Evolutionary conservation across 2,329 filamentous ascomycete genomes (phyloP).

Genomic region (Colletotrichum chlorophyti): DNA sequence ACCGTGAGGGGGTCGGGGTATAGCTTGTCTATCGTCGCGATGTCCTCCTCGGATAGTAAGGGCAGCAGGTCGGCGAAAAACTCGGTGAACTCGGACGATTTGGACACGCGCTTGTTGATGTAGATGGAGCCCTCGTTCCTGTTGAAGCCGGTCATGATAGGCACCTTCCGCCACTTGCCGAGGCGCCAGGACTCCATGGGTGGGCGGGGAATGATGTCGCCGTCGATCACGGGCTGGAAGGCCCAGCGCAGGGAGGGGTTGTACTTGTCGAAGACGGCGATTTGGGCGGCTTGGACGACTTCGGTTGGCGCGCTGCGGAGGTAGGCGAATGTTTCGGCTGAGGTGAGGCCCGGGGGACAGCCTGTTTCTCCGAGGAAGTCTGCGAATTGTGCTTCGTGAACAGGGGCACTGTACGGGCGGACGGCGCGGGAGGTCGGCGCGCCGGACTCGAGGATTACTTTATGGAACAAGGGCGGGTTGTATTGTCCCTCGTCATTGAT

Average conservation of each 20-base stretch:
- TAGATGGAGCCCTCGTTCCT: slow-evolving; percentile 74
- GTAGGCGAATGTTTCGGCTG: slow-evolving; percentile 55
- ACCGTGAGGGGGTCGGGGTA: slow-evolving; percentile 57
- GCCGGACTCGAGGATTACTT: slow-evolving; percentile 64
- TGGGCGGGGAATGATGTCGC: slow-evolving; percentile 61
- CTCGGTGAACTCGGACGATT: slow-evolving; percentile 47
- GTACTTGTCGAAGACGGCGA: slow-evolving; percentile 51
- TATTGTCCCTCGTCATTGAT: slow-evolving; percentile 43
- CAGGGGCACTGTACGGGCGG: slow-evolving; percentile 58
- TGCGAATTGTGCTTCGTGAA: slow-evolving; percentile 62
- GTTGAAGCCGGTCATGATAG: slow-evolving; percentile 73
- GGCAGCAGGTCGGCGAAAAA: slow-evolving; percentile 72
- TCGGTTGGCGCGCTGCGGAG: slow-evolving; percentile 53
- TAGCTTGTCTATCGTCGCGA: slow-evolving; percentile 59
- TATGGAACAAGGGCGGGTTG: slow-evolving; percentile 54
- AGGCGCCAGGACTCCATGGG: slow-evolving; percentile 65
- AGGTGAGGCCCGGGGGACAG: slow-evolving; percentile 52
- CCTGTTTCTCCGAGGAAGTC: slow-evolving; percentile 60
- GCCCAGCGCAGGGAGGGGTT: slow-evolving; percentile 59
- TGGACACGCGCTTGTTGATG: slow-evolving; percentile 55
- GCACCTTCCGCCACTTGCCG: slow-evolving; percentile 61
- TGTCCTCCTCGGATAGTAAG: slow-evolving; percentile 55
- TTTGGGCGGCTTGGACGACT: slow-evolving; percentile 48
- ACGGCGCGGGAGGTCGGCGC: slow-evolving; percentile 62
- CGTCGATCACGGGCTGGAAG: slow-evolving; percentile 75